Percentiles rank a stretch among this genome's conserved stretches.
Evolutionary conservation across 2,329 filamentous ascomycete genomes (phyloP).

Genomic region (Ceratocystis alfenasii): DNA sequence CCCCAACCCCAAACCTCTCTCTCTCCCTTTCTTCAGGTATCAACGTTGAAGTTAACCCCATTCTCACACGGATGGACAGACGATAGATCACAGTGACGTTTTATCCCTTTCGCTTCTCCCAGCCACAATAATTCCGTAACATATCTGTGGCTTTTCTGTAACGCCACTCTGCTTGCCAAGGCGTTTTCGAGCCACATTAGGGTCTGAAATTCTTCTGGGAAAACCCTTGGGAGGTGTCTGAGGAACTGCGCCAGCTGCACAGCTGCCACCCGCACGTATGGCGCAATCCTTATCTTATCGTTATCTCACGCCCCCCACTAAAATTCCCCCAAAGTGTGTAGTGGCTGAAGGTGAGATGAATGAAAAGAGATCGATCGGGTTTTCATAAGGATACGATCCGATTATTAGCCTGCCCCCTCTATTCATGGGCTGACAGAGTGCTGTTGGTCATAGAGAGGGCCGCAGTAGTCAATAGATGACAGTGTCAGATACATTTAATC

Average conservation of each 20-base stretch:
- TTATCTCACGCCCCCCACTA: neutral
- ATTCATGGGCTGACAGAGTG: too few species aligned
- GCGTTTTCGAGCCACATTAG: neutral
- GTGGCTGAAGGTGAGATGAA: neutral
- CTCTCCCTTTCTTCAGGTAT: too few species aligned
- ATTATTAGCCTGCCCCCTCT: too few species aligned
- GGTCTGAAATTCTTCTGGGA: neutral
- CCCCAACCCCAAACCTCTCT: too few species aligned
- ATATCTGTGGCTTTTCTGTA: neutral
- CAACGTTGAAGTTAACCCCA: too few species aligned
- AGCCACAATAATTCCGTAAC: neutral
- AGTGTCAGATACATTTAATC: too few species aligned
- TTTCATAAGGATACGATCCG: too few species aligned
- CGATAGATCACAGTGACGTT: neutral
- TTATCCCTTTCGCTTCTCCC: neutral
- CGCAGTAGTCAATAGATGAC: too few species aligned
- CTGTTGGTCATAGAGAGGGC: too few species aligned
- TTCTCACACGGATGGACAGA: too few species aligned
- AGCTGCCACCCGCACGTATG: neutral
- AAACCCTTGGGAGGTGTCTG: neutral
- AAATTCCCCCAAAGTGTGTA: neutral
- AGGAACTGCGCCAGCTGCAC: neutral
- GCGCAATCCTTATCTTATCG: neutral
- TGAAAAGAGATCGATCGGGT: too few species aligned
- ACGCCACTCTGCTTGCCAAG: neutral